phyloP scores from a whole-genome alignment of 2,329 filamentous ascomycete species.

The Plenodomus lindquistii region DNA sequence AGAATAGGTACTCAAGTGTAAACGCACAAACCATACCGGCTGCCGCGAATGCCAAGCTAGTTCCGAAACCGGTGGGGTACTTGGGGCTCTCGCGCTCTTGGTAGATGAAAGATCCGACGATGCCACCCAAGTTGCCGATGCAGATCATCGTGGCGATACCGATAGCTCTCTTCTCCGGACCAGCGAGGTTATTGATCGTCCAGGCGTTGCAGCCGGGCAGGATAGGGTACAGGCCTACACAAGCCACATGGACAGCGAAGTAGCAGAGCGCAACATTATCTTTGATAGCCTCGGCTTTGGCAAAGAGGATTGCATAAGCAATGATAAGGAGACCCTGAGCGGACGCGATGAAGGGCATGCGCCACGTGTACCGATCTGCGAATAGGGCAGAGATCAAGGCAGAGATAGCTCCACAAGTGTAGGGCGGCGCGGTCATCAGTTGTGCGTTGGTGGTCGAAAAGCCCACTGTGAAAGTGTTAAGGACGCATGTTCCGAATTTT shows the following conservation, averaged over 20 bases:
- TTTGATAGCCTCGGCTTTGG: conserved; percentile 33
- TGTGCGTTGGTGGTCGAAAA: conserved; percentile 29
- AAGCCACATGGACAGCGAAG: conserved; percentile 47
- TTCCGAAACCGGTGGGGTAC: conserved; percentile 41
- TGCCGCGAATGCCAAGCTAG: conserved; percentile 30
- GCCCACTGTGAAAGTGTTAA: conserved; percentile 19
- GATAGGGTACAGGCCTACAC: conserved; percentile 33
- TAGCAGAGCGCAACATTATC: conserved; percentile 49
- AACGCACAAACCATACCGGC: conserved; percentile 15
- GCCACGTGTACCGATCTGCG: conserved; percentile 24
- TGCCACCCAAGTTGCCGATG: conserved; percentile 30
- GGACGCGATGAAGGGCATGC: conserved; percentile 25
- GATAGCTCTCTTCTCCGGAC: conserved; percentile 1
- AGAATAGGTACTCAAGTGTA: conserved; percentile 19
- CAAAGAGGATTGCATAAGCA: conserved; percentile 35
- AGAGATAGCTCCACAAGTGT: conserved; percentile 25
- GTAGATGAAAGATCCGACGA: conserved; percentile 38
- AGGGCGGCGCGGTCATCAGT: conserved; percentile 29
- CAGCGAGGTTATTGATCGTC: too few species aligned
- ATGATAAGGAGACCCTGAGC: conserved; percentile 38
- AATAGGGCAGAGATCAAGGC: conserved; percentile 18
- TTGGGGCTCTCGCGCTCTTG: conserved; percentile 34
- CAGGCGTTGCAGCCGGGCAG: conserved; percentile 19
- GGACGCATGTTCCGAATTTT: too few species aligned
- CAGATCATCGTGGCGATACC: conserved; percentile 33